A percentile compares a stretch with the other conserved stretches of the same genome.
phyloP scores from a whole-genome alignment of 2,329 filamentous ascomycete genomes.

The Cercospora janseana region DNA sequence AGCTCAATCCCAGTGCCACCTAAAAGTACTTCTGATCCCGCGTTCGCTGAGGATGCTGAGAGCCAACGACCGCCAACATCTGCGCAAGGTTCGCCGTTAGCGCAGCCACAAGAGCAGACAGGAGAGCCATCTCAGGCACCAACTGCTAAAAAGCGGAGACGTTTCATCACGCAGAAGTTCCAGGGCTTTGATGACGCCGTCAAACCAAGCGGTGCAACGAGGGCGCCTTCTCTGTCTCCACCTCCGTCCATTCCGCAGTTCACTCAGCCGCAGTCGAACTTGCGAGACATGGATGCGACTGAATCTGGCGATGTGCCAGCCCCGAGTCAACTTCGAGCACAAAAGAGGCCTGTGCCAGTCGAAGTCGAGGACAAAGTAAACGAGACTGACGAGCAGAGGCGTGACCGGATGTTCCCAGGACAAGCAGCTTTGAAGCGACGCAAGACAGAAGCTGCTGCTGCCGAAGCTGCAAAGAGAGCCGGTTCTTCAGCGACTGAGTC shows the following conservation, averaged over 20 bases:
- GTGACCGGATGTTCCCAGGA: constrained; percentile 73
- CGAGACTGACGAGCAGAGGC: constrained; percentile 48
- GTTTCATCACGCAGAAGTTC: constrained; percentile 53
- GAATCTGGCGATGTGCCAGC: no score
- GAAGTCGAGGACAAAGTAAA: constrained; percentile 25
- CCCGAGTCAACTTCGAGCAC: constrained; percentile 24
- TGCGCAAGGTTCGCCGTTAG: neutral
- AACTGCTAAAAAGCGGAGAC: constrained; percentile 26
- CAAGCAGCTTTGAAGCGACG: constrained; percentile 77
- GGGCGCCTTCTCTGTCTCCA: constrained; percentile 25
- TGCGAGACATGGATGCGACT: no score
- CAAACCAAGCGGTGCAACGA: constrained; percentile 35
- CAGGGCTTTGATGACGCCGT: constrained; percentile 51
- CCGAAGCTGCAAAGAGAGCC: constrained; percentile 4
- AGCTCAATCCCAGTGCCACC: constrained; percentile 10
- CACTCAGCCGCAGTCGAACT: constrained; percentile 27
- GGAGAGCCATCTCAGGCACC: constrained; percentile 10
- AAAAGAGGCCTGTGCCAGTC: constrained; percentile 33
- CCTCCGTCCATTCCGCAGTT: constrained; percentile 20
- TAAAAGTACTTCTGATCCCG: neutral
- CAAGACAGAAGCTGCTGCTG: constrained; percentile 55
- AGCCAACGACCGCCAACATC: neutral
- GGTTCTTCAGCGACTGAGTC: constrained; percentile 5
- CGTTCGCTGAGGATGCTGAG: neutral
- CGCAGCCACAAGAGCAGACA: neutral